Evolutionary conservation across 106 monocot genomes (phyloP).

Genomic region (Dendrobium catenatum): DNA sequence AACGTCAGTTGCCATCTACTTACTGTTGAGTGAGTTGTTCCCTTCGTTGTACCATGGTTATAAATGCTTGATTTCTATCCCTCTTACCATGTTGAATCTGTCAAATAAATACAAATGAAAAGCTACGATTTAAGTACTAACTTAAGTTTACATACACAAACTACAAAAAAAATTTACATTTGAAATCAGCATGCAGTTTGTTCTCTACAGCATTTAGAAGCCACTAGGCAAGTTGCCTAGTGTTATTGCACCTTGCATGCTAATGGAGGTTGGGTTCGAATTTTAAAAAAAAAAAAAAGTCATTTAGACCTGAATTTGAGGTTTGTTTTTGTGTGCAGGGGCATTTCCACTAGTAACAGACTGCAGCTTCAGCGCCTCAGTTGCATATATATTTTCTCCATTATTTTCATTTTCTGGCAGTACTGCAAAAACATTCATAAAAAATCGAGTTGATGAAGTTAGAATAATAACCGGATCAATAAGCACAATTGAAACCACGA

Average conservation of each 20-base stretch:
- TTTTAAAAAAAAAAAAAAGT: background rate
- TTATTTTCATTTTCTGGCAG: background rate
- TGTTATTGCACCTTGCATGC: background rate
- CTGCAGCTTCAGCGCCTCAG: background rate
- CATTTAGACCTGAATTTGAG: background rate
- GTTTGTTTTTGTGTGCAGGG: background rate
- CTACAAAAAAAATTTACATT: too few species aligned
- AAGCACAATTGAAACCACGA: background rate
- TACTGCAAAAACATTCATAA: background rate
- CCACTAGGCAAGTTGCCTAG: background rate
- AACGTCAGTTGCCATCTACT: background rate
- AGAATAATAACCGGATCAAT: background rate
- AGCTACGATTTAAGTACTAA: background rate
- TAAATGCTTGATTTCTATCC: background rate
- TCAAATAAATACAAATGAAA: background rate
- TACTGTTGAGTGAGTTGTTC: background rate
- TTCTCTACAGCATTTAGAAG: background rate
- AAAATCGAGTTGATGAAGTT: background rate
- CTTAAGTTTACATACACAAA: too few species aligned
- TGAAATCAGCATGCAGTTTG: too few species aligned
- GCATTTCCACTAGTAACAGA: background rate
- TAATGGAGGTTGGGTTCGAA: background rate
- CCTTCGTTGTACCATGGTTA: background rate
- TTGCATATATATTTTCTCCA: background rate
- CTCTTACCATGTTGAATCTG: background rate